These are phyloP conservation scores for Torrubiellomyces zombiae DNA, from an alignment of 2,329 filamentous ascomycete species.

Conservation along the genomic window DNA sequence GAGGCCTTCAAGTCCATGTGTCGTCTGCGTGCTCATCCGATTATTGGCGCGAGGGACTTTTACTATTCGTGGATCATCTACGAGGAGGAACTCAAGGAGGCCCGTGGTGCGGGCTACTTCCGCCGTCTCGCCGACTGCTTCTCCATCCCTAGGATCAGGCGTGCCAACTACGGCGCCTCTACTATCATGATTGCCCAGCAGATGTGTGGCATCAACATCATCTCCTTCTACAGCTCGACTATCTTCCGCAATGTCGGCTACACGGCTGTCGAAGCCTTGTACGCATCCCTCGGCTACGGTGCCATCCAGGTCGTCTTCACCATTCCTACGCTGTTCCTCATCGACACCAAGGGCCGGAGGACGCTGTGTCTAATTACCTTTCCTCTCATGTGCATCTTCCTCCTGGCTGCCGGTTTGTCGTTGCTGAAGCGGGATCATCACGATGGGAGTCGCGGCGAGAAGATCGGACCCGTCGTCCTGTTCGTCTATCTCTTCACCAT, in stretches of 20 bases:
- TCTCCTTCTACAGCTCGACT: constrained; percentile 52
- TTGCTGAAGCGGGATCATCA: constrained; percentile 8
- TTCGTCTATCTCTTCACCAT: constrained; percentile 14
- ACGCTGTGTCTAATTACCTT: constrained; percentile 11
- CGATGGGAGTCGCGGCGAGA: constrained; percentile 5
- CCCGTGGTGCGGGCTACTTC: constrained; percentile 13
- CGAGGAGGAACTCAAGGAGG: constrained; percentile 14
- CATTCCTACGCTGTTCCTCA: constrained; percentile 14
- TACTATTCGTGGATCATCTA: constrained; percentile 28
- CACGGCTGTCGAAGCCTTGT: constrained; percentile 27
- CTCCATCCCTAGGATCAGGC: constrained; percentile 47
- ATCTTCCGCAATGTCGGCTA: constrained; percentile 39
- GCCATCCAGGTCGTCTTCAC: constrained; percentile 28
- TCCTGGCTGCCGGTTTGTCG: constrained; percentile 10
- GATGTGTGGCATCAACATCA: constrained; percentile 36
- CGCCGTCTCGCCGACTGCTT: constrained; percentile 35
- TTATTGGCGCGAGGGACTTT: constrained; percentile 40
- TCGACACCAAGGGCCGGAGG: constrained; percentile 13
- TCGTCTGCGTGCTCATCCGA: constrained; percentile 29
- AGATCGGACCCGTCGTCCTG: constrained; percentile 7
- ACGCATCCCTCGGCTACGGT: constrained; percentile 25
- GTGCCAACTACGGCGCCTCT: constrained; percentile 58
- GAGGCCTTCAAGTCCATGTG: constrained; percentile 37
- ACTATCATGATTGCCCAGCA: constrained; percentile 65
- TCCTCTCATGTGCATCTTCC: constrained; percentile 12